These are phyloP conservation scores for Phytophthora meadii DNA, from an alignment of 352 stramenopile species.

Conservation along the genomic window DNA sequence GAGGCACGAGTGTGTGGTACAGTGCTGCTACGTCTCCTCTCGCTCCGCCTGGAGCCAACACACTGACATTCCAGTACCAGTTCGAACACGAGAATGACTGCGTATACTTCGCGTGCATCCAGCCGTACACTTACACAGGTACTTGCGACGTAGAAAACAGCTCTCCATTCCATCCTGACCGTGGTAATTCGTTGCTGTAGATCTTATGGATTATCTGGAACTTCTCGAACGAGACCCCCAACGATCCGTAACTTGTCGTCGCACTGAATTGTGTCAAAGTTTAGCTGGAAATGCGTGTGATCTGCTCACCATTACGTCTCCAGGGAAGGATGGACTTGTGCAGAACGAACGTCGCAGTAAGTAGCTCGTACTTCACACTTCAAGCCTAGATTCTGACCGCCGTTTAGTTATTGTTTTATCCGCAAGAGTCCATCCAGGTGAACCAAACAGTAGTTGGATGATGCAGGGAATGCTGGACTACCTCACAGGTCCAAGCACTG, in stretches of 20 bases:
- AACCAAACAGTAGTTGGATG: slow-evolving; percentile 92
- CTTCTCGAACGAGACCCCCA: slow-evolving; percentile 58
- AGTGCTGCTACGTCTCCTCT: slow-evolving; percentile 44
- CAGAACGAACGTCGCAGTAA: slow-evolving; percentile 61
- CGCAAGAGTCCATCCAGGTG: slow-evolving; percentile 89
- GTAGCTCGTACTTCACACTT: neutral
- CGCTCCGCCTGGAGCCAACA: slow-evolving; percentile 53
- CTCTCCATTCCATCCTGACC: neutral
- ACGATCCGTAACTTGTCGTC: slow-evolving; percentile 51
- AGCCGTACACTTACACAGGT: slow-evolving; percentile 91
- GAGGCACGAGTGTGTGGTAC: slow-evolving; percentile 70
- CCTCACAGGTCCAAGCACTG: slow-evolving; percentile 70
- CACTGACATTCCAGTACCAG: slow-evolving; percentile 74
- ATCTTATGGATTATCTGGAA: slow-evolving; percentile 80
- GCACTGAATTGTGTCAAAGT: slow-evolving; percentile 85
- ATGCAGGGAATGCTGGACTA: slow-evolving; percentile 95
- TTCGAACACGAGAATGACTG: slow-evolving; percentile 73
- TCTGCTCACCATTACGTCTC: slow-evolving; percentile 89
- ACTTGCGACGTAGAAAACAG: neutral
- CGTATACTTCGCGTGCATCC: slow-evolving; percentile 86
- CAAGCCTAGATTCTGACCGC: no score
- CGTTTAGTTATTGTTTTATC: slow-evolving; percentile 82
- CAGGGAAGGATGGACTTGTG: slow-evolving; percentile 43
- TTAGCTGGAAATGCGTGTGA: slow-evolving; percentile 88
- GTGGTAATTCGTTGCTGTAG: slow-evolving; percentile 21